These are phyloP conservation scores for Oxytropis ochrocephala DNA, from an alignment of 306 rosid species.

Conservation along the genomic window DNA sequence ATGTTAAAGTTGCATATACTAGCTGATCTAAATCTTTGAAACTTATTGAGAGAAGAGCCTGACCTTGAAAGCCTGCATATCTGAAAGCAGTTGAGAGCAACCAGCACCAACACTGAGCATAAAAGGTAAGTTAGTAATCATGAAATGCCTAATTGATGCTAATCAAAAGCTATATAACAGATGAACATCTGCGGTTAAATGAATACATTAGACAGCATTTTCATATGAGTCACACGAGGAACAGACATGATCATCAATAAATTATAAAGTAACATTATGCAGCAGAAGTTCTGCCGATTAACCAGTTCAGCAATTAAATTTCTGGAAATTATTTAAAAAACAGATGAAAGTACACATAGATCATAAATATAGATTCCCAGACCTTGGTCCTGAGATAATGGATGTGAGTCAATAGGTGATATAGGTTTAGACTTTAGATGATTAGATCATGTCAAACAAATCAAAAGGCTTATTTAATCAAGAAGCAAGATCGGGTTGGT, in stretches of 20 bases:
- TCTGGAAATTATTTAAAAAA: conserved; percentile 9
- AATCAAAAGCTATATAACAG: not conserved
- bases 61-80: conserved; percentile 99
- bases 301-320: not conserved
- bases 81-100: conserved; percentile 97
- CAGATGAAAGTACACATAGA: not conserved
- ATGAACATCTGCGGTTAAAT: conserved; percentile 9
- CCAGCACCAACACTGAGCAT: conserved; percentile 96
- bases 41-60: conserved; percentile 22
- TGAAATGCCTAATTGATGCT: conserved; percentile 12
- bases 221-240: conserved; percentile 5
- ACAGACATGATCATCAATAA: conserved; percentile 9
- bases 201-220: conserved; percentile 16
- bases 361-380: not conserved
- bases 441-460: not conserved
- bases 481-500: not conserved
- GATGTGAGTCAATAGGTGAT: conserved; percentile 7
- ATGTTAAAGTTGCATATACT: too few relatives aligned
- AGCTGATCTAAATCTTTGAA: too few relatives aligned
- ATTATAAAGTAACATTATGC: not conserved
- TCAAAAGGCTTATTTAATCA: not conserved
- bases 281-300: not conserved
- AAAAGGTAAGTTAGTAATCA: conserved; percentile 39
- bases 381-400: not conserved
- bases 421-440: conserved; percentile 10